A percentile compares a stretch with the other conserved stretches of the same genome.
These are phyloP conservation scores for Cornus controversa DNA, from an alignment of 148 eudicot species.

Conservation along the genomic window DNA sequence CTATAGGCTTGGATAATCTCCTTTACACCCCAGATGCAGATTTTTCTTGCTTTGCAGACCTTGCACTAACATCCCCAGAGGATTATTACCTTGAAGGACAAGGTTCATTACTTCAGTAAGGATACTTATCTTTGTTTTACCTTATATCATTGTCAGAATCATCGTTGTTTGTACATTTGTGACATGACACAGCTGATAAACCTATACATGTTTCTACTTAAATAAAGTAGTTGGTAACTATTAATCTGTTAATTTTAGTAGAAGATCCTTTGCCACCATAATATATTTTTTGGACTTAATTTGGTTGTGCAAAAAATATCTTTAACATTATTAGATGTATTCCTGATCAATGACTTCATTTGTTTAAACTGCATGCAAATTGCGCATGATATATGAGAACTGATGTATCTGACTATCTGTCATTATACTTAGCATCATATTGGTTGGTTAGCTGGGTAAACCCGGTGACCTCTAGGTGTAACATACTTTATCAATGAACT, in stretches of 20 bases:
- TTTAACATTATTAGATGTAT: too few species aligned
- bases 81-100: conserved; percentile 90
- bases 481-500: neutral
- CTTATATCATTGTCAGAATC: neutral
- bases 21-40: conserved; percentile 98
- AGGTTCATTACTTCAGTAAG: conserved; percentile 98
- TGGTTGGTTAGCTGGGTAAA: too few species aligned
- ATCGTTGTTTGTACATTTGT: neutral
- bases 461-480: neutral
- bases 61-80: conserved; percentile 90
- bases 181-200: neutral
- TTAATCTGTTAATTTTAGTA: neutral
- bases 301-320: too few species aligned
- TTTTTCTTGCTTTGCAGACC: conserved; percentile 98
- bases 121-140: neutral
- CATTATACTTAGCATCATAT: too few species aligned
- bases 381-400: neutral
- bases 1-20: conserved; percentile 89
- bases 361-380: neutral
- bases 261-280: neutral
- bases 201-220: neutral
- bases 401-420: neutral
- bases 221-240: neutral
- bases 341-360: too few species aligned
- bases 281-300: neutral